Evolutionary conservation across 805 yeast genomes (phyloP).

Genomic region (Lachancea thermotolerans): DNA sequence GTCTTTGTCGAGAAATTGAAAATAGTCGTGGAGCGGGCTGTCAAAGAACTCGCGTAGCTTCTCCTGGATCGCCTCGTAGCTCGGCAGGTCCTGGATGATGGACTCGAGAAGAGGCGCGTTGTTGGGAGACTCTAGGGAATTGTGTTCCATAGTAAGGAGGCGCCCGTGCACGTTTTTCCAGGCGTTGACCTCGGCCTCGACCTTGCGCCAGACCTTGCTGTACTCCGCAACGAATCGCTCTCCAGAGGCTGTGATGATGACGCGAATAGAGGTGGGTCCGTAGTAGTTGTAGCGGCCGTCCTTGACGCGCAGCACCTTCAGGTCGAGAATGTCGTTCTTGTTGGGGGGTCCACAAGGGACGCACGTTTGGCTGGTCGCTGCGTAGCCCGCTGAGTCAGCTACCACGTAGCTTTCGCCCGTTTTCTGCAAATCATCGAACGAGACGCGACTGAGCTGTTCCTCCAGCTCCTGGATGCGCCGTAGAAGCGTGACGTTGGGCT

Average conservation of each 20-base stretch:
- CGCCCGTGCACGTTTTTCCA: constrained; percentile 17
- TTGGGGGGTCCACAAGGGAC: too few species aligned
- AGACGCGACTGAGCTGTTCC: background rate
- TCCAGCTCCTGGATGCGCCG: constrained; percentile 13
- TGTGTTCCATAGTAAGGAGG: constrained; percentile 16
- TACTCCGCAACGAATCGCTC: constrained; percentile 17
- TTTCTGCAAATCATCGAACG: too few species aligned
- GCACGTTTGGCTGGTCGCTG: too few species aligned
- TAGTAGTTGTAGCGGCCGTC: constrained; percentile 20
- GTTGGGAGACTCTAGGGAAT: constrained; percentile 8
- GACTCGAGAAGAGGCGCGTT: constrained; percentile 4
- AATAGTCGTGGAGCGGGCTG: constrained; percentile 6
- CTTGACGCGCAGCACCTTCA: constrained; percentile 3
- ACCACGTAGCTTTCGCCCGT: too few species aligned
- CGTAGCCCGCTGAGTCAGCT: too few species aligned
- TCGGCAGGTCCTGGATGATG: constrained; percentile 6
- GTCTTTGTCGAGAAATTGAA: constrained; percentile 3
- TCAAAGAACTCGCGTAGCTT: constrained; percentile 4
- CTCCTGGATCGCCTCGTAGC: constrained; percentile 1
- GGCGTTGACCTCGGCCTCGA: constrained; percentile 21
- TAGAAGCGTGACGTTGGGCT: constrained; percentile 23
- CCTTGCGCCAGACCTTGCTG: constrained; percentile 21
- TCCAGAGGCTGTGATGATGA: constrained; percentile 15
- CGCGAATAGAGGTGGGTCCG: constrained; percentile 30
- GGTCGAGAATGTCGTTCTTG: too few species aligned